Percentiles rank a stretch among this genome's conserved stretches.
Evolutionary conservation across 176 grass and related monocot genomes (phyloP).

Genomic region (Oryza meyeriana): DNA sequence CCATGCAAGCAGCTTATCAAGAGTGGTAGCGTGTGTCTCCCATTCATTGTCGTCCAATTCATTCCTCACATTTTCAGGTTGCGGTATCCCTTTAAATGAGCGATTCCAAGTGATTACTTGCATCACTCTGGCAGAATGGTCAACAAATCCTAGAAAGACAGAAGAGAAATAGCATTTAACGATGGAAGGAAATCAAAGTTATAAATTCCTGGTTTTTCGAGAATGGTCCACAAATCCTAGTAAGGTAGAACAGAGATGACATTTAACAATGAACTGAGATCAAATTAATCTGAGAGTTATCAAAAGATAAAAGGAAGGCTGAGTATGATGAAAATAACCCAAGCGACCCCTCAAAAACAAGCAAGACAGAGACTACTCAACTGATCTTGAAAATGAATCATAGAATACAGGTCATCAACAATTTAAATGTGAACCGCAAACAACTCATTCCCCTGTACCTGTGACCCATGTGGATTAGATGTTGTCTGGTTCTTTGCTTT

Average conservation of each 20-base stretch:
- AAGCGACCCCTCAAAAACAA: neutral
- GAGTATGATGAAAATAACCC: neutral
- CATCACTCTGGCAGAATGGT: slow-evolving; percentile 90
- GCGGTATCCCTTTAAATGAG: slow-evolving; percentile 63
- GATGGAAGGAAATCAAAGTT: neutral
- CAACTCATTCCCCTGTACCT: neutral
- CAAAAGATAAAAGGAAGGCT: neutral
- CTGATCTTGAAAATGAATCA: slow-evolving; percentile 29
- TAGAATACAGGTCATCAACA: slow-evolving; percentile 7
- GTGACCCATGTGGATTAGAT: slow-evolving; percentile 20
- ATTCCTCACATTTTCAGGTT: slow-evolving; percentile 50
- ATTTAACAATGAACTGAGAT: slow-evolving; percentile 12
- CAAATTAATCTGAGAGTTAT: neutral
- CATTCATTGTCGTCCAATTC: slow-evolving; percentile 62
- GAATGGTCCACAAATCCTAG: slow-evolving; percentile 69
- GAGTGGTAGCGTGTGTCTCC: slow-evolving; percentile 77
- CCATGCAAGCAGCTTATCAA: slow-evolving; percentile 95
- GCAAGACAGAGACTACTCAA: slow-evolving; percentile 33
- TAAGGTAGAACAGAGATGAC: neutral
- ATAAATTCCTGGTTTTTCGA: neutral
- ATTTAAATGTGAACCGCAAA: slow-evolving; percentile 1
- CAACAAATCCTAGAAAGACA: slow-evolving; percentile 67
- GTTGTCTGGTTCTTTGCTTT: neutral
- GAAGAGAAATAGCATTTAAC: neutral
- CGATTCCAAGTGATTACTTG: slow-evolving; percentile 94